Evolutionary conservation across 139 green algal species (phyloP).

Genomic region (Desmodesmus armatus): DNA sequence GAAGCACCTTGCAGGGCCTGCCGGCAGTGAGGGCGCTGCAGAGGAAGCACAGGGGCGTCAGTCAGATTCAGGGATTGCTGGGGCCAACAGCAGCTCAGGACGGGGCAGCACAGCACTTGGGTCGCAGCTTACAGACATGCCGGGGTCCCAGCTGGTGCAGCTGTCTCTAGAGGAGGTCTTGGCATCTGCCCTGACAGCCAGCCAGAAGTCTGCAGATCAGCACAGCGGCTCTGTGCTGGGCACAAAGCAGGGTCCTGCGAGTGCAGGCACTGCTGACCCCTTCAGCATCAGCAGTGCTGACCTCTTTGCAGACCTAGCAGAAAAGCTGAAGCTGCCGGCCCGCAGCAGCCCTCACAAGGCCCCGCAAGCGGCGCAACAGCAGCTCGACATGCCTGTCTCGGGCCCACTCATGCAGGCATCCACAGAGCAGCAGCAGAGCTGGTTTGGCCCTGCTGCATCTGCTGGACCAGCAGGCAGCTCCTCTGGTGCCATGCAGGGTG

Average conservation of each 20-base stretch:
- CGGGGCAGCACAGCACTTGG: no score
- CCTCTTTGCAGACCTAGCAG: background rate
- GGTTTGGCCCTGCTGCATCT: background rate
- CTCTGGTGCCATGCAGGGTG: background rate
- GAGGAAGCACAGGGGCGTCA: background rate
- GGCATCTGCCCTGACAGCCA: no score
- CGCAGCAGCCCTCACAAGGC: background rate
- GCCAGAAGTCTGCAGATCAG: no score
- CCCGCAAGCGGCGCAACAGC: background rate
- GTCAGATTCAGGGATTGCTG: background rate
- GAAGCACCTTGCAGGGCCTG: background rate
- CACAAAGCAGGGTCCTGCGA: background rate
- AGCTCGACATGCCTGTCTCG: background rate
- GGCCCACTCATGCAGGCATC: background rate
- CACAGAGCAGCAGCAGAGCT: background rate
- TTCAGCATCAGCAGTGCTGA: conserved; percentile 27
- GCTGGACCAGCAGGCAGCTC: background rate
- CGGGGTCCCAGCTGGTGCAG: no score
- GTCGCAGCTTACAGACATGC: no score
- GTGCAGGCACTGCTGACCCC: conserved; percentile 7
- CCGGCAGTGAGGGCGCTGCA: background rate
- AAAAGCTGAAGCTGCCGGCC: background rate
- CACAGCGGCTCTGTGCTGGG: background rate
- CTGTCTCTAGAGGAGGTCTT: no score
- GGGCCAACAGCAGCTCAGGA: no score